Base-by-base conservation (phyloP, 768 basidiomycete species). In the Pleurotus citrinopileatus region DNA sequence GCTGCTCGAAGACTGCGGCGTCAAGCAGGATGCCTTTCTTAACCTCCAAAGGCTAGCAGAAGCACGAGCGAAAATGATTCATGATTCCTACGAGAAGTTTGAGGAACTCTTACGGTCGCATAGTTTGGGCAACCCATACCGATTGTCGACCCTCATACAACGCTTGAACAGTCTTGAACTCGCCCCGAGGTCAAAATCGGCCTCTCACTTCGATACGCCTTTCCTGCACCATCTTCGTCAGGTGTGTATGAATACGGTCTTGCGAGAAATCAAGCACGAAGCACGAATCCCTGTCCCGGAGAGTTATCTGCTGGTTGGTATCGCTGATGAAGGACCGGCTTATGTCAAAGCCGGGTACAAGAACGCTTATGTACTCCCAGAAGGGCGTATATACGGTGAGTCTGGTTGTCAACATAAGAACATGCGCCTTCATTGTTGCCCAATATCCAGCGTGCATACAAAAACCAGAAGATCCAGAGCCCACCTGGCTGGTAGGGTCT, bases 321-420 rank as follows among this genome's bases (percentile, higher is more conserved):
- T 94, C 7, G 87, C 89, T 2, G 92, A 94, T 60, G 89, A 93
- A 67, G 89, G 89, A 0, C 82, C 84, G 0, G 81, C 84, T 0
- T 89, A 89, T 57, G 64, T 63, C 38, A 57, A 64, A 6, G 69
- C 65, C n/a, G 84, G 84, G 1, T 62, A 68, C 50, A 61, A 77
- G 32, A 76, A 86, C 57, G 78, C 87, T 1, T 86, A 74, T 62
- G 71, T 63, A 28, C 68, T 92, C 12, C 65, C 67, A 4, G 75
- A 77, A 56, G 81, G 79, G 1, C 71, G 87, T 57, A 84, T 93
- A 2, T 92, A 82, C 57, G 89, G 89, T 87, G 59, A 42, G 76
- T 62, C 29, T 27, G 15, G 5, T 17, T 37, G 42, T 25, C 3
- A 28, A 42, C 7, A 13, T 22, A 20, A 10, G 5, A 15, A 15